These are phyloP conservation scores for Monilinia polystroma DNA, from an alignment of 2,329 filamentous ascomycete species.

Conservation along the genomic window DNA sequence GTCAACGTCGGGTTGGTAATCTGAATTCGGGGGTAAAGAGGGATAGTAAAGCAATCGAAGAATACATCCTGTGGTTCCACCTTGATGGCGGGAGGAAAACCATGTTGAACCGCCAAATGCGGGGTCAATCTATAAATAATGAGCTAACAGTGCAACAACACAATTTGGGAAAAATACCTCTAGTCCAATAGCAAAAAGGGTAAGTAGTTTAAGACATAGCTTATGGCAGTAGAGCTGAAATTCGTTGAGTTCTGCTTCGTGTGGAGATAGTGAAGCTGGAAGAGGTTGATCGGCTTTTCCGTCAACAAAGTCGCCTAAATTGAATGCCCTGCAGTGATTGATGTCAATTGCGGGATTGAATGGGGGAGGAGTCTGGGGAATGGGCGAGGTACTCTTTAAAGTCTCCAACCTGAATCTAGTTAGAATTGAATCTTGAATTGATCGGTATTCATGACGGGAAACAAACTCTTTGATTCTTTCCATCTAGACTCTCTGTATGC, in stretches of 20 bases:
- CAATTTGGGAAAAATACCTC: slow-evolving; percentile 46
- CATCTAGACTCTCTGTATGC: slow-evolving; percentile 85
- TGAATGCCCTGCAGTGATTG: slow-evolving; percentile 68
- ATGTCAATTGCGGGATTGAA: not conserved
- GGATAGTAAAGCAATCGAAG: slow-evolving; percentile 71
- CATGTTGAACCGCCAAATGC: slow-evolving; percentile 33
- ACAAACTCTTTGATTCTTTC: slow-evolving; percentile 69
- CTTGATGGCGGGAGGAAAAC: slow-evolving; percentile 62
- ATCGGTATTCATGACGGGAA: slow-evolving; percentile 35
- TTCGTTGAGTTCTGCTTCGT: slow-evolving; percentile 59
- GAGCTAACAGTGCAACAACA: not conserved
- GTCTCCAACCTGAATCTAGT: slow-evolving; percentile 63
- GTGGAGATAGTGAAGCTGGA: slow-evolving; percentile 59
- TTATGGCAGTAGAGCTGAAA: slow-evolving; percentile 72
- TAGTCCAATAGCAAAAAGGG: slow-evolving; percentile 76
- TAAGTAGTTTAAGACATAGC: slow-evolving; percentile 71
- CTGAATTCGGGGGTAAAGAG: slow-evolving; percentile 44
- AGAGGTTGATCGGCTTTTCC: slow-evolving; percentile 75
- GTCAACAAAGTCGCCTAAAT: slow-evolving; percentile 73
- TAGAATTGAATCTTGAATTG: slow-evolving; percentile 14
- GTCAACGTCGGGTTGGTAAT: slow-evolving; percentile 54
- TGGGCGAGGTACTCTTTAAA: slow-evolving; percentile 70
- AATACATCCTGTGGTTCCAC: slow-evolving; percentile 51
- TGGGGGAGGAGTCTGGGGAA: slow-evolving; percentile 33
- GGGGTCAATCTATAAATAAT: slow-evolving; percentile 32